Conservation (phyloP, 1,284 basidiomycete species). For the Irpex rosettiformis region DNA sequence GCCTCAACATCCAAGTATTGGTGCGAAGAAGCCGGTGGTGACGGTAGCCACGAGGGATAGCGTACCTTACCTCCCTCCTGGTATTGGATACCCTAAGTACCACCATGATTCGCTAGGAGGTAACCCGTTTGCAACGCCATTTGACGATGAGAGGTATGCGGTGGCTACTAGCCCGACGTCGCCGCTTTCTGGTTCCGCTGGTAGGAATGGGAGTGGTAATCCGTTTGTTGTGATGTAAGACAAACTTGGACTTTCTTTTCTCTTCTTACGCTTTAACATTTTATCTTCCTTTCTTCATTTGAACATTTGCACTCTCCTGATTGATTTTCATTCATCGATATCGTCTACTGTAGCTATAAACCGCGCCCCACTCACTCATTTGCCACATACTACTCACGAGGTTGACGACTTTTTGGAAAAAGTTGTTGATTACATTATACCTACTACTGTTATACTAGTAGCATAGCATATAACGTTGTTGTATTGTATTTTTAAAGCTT, state of each 20-base stretch:
- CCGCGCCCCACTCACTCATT: too few relatives aligned
- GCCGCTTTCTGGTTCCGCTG: slow-evolving; percentile 16
- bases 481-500: too few relatives aligned
- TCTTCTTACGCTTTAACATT: background rate
- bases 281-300: background rate
- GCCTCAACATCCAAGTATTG: background rate
- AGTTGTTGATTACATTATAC: too few relatives aligned
- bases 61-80: slow-evolving; percentile 8
- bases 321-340: too few relatives aligned
- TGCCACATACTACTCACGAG: too few relatives aligned
- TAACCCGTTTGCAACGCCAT: slow-evolving; percentile 74
- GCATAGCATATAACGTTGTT: too few relatives aligned
- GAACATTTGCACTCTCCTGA: too few relatives aligned
- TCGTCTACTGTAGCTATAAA: too few relatives aligned
- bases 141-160: slow-evolving; percentile 57
- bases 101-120: slow-evolving; percentile 22
- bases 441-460: too few relatives aligned
- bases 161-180: slow-evolving; percentile 10
- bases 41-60: background rate
- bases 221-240: slow-evolving; percentile 24
- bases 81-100: slow-evolving; percentile 26
- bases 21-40: background rate
- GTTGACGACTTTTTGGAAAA: too few relatives aligned
- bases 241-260: background rate
- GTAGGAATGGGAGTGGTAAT: slow-evolving; percentile 18